Base-by-base conservation (phyloP, 1,284 basidiomycete species). In the Malassezia nana region DNA sequence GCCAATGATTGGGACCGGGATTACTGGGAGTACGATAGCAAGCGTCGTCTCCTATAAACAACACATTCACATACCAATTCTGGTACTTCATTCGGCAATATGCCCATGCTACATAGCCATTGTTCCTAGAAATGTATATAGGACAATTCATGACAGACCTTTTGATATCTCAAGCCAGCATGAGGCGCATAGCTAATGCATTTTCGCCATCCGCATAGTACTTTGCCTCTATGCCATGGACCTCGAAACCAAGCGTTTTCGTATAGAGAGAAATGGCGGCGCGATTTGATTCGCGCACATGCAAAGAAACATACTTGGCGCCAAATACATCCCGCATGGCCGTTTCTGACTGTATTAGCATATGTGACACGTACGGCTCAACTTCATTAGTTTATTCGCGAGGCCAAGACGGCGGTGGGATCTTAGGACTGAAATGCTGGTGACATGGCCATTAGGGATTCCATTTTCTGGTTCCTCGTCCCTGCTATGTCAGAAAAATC, bases 131-230 rank as follows among this genome's bases (percentile, higher is more conserved):
- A 38, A 9, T 38, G 35, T 38, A 38, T 46, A 46, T 33, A 33
- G 29, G 26, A 26, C 40, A 42, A 29, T 28, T n/a, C 9, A 25
- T n/a, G 35, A 38, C 20, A 38, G 35, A 20, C 35, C n/a, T 9
- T 38, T 20, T 9, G 15, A 6, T 8, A 16, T 15, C n/a, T 42
- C 39, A 41, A 42, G 54, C 58, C 30, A 72, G 57, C 31, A 63
- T 52, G 44, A 74, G 60, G 6, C 71, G 60, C 71, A 74, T 74
- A 2, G 64, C 68, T 13, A 65, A 49, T 2, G 69, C 71, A 42
- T 74, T 67, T 42, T 74, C 71, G 20, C 71, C 71, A 38, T 74
- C 71, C 22, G 71, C 71, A 45, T 74, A 74, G 58, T 74, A 74
- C 13, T 65, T 69, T 38, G 63, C 59, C 35, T 74, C 71, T 5